These are phyloP conservation scores for Naganishia onofrii DNA, from an alignment of 768 basidiomycete genomes.

Conservation along the genomic window DNA sequence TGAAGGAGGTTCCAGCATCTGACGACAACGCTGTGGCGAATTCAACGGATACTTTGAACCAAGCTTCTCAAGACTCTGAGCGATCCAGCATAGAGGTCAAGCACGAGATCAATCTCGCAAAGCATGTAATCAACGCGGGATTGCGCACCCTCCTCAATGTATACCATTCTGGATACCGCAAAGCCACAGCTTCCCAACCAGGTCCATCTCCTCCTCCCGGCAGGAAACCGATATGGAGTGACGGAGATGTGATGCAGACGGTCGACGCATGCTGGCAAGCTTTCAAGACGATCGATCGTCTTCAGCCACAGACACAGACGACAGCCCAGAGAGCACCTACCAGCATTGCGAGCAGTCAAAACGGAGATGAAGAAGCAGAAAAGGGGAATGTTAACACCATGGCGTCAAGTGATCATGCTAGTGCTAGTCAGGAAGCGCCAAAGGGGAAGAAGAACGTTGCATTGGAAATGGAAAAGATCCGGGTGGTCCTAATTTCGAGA, in stretches of 20 bases:
- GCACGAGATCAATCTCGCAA: slow-evolving; percentile 21
- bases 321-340: neutral
- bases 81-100: neutral
- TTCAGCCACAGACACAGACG: neutral
- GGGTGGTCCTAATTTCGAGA: slow-evolving; percentile 1
- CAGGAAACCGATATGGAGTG: neutral
- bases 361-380: neutral
- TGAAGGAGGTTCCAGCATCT: neutral
- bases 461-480: slow-evolving; percentile 17
- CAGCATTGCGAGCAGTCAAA: neutral
- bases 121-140: slow-evolving; percentile 18
- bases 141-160: slow-evolving; percentile 2
- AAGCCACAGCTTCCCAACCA: neutral
- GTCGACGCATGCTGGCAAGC: slow-evolving; percentile 22
- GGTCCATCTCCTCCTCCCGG: neutral
- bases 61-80: neutral
- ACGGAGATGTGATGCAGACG: neutral
- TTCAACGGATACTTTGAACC: neutral
- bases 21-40: neutral
- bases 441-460: neutral
- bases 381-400: neutral
- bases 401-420: neutral
- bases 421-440: neutral
- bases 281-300: slow-evolving; percentile 14
- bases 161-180: slow-evolving; percentile 13